Evolutionary conservation across 345 rosid species (phyloP), one percentile per base, ranked within the genome.

Genomic region (Eucalyptus microcorys): DNA sequence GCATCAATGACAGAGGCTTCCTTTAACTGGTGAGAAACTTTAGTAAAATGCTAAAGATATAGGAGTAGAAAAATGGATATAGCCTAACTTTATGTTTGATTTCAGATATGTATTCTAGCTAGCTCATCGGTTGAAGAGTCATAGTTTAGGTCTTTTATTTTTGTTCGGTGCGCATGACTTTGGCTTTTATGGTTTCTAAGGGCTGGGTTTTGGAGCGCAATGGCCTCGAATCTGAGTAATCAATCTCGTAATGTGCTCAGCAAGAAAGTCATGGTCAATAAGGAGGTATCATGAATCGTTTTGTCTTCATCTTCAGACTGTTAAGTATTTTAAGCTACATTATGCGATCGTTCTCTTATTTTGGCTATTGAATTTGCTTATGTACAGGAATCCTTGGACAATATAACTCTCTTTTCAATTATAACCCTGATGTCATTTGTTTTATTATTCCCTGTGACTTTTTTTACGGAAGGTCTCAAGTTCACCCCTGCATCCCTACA

Each of bases 1-100:
- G 98, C 99, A 88, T 97, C 99, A 59, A 91, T 95, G 91, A 95
- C 98, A 8, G 98, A 95, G 89, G 84, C 96, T 88, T 94, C 98
- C 87, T 97, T 97, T 89, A 95, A 96, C 87, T 96, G 98, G 99
- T 96, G 94, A 91, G 89, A 21, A 76, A 76, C 47, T 40, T 76
- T 12, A 40, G 84, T 40, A 76, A 40, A 34, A 40, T 76, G 47
- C 83, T 76, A 76, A 76, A 37, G 15, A 37, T 19, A 21, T 76
- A 10, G 45, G 45, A 71, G 45, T 71, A 71, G 81, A 34, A 37
- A 7, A 71, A 71, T 71, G 81, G 26, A 71, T 37, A 37, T 37
- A 2, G 83, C 47, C 83, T 76, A 76, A 76, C 47, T 40, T 40
- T 40, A 76, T 22, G 47, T 76, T 76, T 76, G 84, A 76, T 76